phyloP scores from a whole-genome alignment of 2,329 filamentous ascomycete genomes.

The Thielaviopsis euricoi region DNA sequence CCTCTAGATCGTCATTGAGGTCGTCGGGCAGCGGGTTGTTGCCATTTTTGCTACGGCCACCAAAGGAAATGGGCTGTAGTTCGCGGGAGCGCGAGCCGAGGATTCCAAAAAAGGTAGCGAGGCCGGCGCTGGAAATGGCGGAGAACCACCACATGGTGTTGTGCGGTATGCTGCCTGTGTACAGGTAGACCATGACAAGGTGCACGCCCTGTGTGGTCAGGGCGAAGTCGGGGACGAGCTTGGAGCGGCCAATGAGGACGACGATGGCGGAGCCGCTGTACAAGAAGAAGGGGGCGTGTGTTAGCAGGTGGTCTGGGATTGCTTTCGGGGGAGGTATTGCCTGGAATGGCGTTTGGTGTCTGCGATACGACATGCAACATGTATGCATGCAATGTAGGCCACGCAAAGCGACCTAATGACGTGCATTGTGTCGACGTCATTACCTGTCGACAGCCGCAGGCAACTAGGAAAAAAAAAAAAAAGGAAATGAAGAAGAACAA shows the following conservation, averaged over 20 bases:
- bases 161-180: conserved; percentile 58
- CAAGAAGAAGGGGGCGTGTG: background rate
- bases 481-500: background rate
- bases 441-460: background rate
- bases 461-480: background rate
- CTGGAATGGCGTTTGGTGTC: no score
- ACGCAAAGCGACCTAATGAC: background rate
- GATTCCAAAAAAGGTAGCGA: conserved; percentile 48
- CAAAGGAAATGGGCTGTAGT: conserved; percentile 74
- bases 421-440: background rate
- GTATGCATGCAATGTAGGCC: background rate
- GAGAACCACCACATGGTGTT: conserved; percentile 75
- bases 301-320: background rate
- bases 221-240: conserved; percentile 89
- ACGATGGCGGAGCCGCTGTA: conserved; percentile 70
- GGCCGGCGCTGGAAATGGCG: conserved; percentile 30
- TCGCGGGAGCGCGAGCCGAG: conserved; percentile 90
- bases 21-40: conserved; percentile 11
- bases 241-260: conserved; percentile 69
- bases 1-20: conserved; percentile 21
- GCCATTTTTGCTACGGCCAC: conserved; percentile 31
- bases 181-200: conserved; percentile 60
- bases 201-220: conserved; percentile 77
- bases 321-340: background rate
- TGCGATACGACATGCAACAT: background rate